These are phyloP conservation scores for Lotmaria passim DNA, from an alignment of 208 protist genomes.

Conservation along the genomic window DNA sequence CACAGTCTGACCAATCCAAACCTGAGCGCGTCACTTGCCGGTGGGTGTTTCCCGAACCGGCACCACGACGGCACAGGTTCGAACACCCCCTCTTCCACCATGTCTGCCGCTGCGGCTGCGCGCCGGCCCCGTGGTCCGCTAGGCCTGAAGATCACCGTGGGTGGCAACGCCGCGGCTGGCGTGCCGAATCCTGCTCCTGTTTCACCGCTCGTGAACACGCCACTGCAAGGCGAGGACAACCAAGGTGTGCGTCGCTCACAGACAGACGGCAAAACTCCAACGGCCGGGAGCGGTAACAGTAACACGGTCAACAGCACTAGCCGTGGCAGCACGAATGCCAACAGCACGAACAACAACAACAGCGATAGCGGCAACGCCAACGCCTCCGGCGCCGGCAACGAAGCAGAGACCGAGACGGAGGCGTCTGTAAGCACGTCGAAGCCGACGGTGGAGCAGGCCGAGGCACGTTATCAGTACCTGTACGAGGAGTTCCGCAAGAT, in stretches of 20 bases:
- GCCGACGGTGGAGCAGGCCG: conserved; percentile 30
- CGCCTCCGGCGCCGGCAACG: background rate
- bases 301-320: background rate
- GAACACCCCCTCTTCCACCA: background rate
- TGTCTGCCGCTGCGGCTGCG: background rate
- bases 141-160: conserved; percentile 14
- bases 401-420: conserved; percentile 1
- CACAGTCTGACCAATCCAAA: background rate
- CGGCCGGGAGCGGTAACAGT: background rate
- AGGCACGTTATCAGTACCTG: conserved; percentile 48
- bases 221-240: background rate
- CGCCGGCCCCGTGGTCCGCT: conserved; percentile 1
- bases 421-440: conserved; percentile 1
- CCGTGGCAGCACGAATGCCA: background rate
- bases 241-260: background rate
- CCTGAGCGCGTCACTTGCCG: background rate
- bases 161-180: conserved; percentile 2
- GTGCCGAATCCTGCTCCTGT: conserved; percentile 8
- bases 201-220: conserved; percentile 16
- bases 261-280: background rate
- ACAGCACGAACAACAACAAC: background rate
- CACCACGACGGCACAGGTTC: background rate
- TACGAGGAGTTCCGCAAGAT: conserved; percentile 47
- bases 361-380: background rate
- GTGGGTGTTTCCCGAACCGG: background rate